phyloP scores from a whole-genome alignment of 2,329 filamentous ascomycete species.

The Ambrosiella beaveri region DNA sequence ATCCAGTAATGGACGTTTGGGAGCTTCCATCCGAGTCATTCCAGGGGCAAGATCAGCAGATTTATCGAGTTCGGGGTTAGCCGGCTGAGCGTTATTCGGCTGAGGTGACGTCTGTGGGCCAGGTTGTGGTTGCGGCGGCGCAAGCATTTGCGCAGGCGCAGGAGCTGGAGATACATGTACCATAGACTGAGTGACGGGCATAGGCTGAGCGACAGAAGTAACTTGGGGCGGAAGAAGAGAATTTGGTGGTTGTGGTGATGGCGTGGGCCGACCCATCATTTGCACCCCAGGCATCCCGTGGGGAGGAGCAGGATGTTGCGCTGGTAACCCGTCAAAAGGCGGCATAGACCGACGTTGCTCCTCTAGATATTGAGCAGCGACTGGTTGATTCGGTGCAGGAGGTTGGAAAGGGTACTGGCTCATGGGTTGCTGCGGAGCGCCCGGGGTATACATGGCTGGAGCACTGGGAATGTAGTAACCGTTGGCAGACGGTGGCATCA shows the following conservation, averaged over 20 bases:
- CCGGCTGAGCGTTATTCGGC: constrained; percentile 19
- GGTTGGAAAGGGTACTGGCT: constrained; percentile 19
- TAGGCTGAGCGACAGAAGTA: background rate
- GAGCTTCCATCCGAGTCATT: constrained; percentile 21
- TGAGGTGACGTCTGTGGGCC: constrained; percentile 22
- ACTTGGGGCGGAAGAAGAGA: constrained; percentile 29
- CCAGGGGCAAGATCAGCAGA: constrained; percentile 34
- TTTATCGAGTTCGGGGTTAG: constrained; percentile 33
- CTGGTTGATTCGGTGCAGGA: constrained; percentile 22
- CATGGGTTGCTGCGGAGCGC: constrained; percentile 1
- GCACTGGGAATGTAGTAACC: constrained; percentile 12
- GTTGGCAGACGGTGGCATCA: constrained; percentile 16
- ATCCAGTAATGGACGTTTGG: constrained; percentile 25
- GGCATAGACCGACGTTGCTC: constrained; percentile 60
- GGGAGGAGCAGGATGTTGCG: constrained; percentile 32
- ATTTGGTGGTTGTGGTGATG: constrained; percentile 41
- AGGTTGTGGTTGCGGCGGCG: constrained; percentile 22
- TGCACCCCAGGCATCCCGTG: constrained; percentile 6
- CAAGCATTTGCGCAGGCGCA: constrained; percentile 25
- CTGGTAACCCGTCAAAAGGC: constrained; percentile 19
- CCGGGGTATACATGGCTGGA: constrained; percentile 19
- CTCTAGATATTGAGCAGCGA: constrained; percentile 54
- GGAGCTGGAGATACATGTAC: constrained; percentile 37
- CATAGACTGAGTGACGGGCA: constrained; percentile 22
- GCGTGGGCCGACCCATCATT: constrained; percentile 32